Base-by-base conservation (phyloP, 345 rosid genomes). In the Gynandropsis gynandra region DNA sequence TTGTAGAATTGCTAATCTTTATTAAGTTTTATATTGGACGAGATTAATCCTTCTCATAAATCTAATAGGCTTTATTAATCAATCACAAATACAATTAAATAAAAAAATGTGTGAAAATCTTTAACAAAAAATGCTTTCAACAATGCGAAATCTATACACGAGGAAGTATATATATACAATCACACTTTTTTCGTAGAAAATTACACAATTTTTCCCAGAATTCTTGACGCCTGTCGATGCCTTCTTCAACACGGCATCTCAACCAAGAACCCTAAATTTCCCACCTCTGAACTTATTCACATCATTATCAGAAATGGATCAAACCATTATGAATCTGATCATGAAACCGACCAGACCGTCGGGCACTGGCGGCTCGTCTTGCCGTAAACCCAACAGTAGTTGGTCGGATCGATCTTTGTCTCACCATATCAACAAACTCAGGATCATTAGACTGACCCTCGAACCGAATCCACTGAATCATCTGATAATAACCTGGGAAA, bases 321-420 rank as follows among this genome's bases (percentile, higher is more conserved):
- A 65, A 48, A 65, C 58, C 64, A 42, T 65, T 50, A 20, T 58
- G 47, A 14, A 65, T 32, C 54, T 36, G 37, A 43, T 65, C 64
- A 15, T 65, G 64, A 58, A 65, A 65, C 20, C 69, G 51, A 45
- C 27, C 64, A 4, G 69, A 65, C 6, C 58, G 58, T 32, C 69
- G 63, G 51, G 58, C 63, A 65, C 69, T 65, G 7, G 69, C 69
- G 9, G 69, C 69, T 45, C 35, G 38, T 18, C 56, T 62, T 2
- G 95, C 98, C 0, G 95, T 77, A 66, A 61, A 78, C 47, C 96
- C 98, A 5, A 92, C 93, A 1, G 94, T 77, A 42, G 82, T 69
- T n/a, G 85, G 85, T 44, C 86, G 67, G 15, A 80, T 20, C 8
- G 92, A 85, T 46, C 83, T 74, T 56, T 92, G 96, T 32, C 96